These are phyloP conservation scores for Fusarium camptoceras DNA, from an alignment of 2,329 filamentous ascomycete genomes.

Conservation along the genomic window DNA sequence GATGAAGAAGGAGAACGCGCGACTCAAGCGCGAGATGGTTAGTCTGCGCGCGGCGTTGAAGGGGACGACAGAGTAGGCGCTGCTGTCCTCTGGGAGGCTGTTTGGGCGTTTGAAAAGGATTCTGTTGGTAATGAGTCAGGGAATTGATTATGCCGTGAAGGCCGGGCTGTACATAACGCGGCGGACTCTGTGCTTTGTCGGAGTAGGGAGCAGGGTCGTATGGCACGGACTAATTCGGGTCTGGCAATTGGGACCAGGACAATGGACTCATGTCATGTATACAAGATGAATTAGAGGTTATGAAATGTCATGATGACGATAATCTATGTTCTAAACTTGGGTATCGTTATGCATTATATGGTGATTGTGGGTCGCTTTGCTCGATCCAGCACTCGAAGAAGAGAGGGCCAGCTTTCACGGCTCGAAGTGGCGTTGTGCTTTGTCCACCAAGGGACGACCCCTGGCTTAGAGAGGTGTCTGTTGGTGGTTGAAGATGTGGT, in stretches of 20 bases:
- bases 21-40: constrained; percentile 84
- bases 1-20: constrained; percentile 86
- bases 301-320: constrained; percentile 43
- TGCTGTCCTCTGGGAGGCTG: constrained; percentile 42
- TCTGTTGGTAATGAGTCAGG: constrained; percentile 26
- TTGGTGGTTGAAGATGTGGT: constrained; percentile 57
- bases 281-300: constrained; percentile 40
- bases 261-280: constrained; percentile 37
- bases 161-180: constrained; percentile 40
- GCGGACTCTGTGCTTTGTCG: constrained; percentile 28
- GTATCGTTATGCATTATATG: constrained; percentile 17
- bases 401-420: constrained; percentile 68
- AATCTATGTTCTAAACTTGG: constrained; percentile 27
- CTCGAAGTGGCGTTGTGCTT: constrained; percentile 62
- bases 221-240: constrained; percentile 34
- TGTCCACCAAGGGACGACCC: constrained; percentile 51
- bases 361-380: constrained; percentile 36
- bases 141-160: constrained; percentile 34
- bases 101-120: constrained; percentile 35
- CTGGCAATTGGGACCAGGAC: constrained; percentile 37
- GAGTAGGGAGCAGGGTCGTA: constrained; percentile 41
- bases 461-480: constrained; percentile 46
- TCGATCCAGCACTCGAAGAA: constrained; percentile 76
- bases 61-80: constrained; percentile 53
- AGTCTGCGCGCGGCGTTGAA: constrained; percentile 71